Evolutionary conservation across 2,329 filamentous ascomycete genomes (phyloP).

Genomic region (Diaporthe ampelina): DNA sequence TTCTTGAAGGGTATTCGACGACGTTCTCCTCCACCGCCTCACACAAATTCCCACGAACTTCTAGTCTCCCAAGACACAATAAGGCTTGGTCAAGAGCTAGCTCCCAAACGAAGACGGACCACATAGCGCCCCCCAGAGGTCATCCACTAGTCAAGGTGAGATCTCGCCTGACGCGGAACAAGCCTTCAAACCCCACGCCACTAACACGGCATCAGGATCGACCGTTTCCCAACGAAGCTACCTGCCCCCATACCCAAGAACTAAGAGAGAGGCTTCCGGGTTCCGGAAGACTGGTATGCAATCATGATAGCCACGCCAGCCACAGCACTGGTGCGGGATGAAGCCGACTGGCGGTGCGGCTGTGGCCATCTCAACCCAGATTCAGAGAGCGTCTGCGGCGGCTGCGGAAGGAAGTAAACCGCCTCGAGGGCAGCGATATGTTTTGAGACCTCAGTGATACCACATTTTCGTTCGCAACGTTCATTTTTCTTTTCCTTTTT

Average conservation of each 20-base stretch:
- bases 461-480: not conserved
- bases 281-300: not conserved
- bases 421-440: not conserved
- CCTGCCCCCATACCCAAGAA: not conserved
- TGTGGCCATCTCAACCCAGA: conserved; percentile 40
- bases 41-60: not conserved
- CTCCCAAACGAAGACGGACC: not conserved
- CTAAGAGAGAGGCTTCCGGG: not conserved
- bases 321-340: conserved; percentile 31
- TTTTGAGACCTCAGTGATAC: conserved; percentile 17
- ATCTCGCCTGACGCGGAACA: not conserved
- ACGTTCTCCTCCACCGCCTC: not conserved
- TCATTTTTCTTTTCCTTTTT: not conserved
- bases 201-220: conserved; percentile 15
- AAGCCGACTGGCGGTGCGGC: conserved; percentile 32
- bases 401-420: conserved; percentile 36
- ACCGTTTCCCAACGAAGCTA: not conserved
- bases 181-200: not conserved
- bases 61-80: not conserved
- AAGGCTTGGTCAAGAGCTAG: conserved; percentile 4
- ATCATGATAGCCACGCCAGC: conserved; percentile 39
- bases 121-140: not conserved
- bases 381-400: conserved; percentile 39
- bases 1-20: conserved; percentile 6
- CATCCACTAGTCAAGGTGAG: not conserved